These are phyloP conservation scores for Micractinium sp. DNA, from an alignment of 139 green algal species.

Conservation along the genomic window DNA sequence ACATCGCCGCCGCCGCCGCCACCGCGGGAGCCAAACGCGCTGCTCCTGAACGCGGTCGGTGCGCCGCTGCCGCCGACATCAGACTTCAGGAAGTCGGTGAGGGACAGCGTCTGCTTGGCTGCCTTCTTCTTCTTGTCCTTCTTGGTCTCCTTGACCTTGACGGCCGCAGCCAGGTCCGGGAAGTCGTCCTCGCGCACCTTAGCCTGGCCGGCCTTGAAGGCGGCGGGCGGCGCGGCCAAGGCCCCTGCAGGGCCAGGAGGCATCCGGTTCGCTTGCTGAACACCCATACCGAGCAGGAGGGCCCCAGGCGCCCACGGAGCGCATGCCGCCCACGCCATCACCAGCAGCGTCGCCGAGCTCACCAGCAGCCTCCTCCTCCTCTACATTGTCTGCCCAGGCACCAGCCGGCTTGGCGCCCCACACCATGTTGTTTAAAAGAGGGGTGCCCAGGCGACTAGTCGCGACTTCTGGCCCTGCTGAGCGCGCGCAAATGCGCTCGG, in stretches of 20 bases:
- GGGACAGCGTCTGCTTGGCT: slow-evolving; percentile 59
- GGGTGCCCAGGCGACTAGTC: background rate
- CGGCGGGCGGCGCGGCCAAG: background rate
- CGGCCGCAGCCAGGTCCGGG: slow-evolving; percentile 66
- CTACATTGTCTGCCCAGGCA: slow-evolving; percentile 66
- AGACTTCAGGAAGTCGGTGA: slow-evolving; percentile 73
- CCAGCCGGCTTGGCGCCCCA: slow-evolving; percentile 12
- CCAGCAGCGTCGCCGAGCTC: slow-evolving; percentile 1
- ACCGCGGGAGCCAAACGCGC: background rate
- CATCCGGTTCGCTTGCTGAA: background rate
- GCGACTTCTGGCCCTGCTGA: background rate
- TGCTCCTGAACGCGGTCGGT: background rate
- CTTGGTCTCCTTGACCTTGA: slow-evolving; percentile 59
- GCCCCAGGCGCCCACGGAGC: background rate
- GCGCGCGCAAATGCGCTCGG: background rate
- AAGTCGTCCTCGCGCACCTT: slow-evolving; percentile 60
- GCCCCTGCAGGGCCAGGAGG: background rate
- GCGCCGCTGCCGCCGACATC: slow-evolving; percentile 4
- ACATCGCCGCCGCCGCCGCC: slow-evolving; percentile 41
- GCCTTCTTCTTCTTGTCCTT: slow-evolving; percentile 75
- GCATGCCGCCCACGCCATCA: background rate
- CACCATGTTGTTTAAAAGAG: slow-evolving; percentile 17
- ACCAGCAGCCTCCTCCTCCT: slow-evolving; percentile 51
- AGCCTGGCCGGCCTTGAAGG: background rate
- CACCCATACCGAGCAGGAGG: background rate